Conservation (phyloP, 176 grass and related monocot species). For the Oryza australiensis region DNA sequence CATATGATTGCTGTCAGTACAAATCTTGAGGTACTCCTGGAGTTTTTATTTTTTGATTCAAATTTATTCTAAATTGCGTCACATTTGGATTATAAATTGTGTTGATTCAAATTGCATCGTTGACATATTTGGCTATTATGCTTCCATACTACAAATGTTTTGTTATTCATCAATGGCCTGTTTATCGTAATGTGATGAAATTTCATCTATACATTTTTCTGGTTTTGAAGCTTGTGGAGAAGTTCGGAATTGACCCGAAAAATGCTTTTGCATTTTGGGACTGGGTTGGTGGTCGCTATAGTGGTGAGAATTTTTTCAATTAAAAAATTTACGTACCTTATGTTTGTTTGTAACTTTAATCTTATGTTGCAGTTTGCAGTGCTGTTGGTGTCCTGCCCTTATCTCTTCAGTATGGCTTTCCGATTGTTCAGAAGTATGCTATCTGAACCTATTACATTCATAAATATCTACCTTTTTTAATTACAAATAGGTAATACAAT, state of each 20-base stretch:
- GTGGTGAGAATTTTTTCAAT: slow-evolving; percentile 60
- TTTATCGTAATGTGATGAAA: slow-evolving; percentile 24
- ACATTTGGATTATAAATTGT: neutral
- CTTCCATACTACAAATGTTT: slow-evolving; percentile 2
- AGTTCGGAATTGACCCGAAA: slow-evolving; percentile 92
- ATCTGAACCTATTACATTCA: slow-evolving; percentile 31
- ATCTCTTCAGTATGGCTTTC: slow-evolving; percentile 97
- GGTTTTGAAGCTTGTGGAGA: slow-evolving; percentile 74
- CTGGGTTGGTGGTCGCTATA: slow-evolving; percentile 99
- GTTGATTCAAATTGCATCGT: neutral
- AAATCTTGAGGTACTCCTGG: slow-evolving; percentile 71
- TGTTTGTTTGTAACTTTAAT: slow-evolving; percentile 31
- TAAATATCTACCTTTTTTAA: slow-evolving; percentile 23
- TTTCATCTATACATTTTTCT: slow-evolving; percentile 34
- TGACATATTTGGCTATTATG: neutral
- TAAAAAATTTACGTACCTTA: neutral
- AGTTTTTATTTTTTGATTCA: neutral
- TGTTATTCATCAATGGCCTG: neutral
- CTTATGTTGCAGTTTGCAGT: slow-evolving; percentile 80
- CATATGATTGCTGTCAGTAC: slow-evolving; percentile 99
- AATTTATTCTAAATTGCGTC: neutral
- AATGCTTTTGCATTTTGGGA: slow-evolving; percentile 99
- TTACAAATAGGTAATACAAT: neutral
- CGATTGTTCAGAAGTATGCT: slow-evolving; percentile 89
- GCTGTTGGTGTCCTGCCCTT: slow-evolving; percentile 95